Conservation (phyloP, 2,329 filamentous ascomycete species). For the Cladorrhinum sp. region DNA sequence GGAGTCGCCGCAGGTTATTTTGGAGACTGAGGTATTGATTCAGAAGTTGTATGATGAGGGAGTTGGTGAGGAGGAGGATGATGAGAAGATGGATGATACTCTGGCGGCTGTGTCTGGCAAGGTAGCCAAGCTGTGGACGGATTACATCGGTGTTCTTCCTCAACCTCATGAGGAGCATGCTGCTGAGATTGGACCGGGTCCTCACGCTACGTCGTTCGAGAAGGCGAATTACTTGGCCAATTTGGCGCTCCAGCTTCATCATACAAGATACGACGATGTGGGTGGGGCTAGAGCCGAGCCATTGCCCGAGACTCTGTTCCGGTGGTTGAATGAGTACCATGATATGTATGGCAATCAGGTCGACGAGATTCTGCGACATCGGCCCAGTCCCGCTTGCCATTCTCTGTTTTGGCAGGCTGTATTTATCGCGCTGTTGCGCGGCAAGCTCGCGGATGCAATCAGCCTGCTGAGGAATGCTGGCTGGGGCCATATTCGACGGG, state of each 20-base stretch:
- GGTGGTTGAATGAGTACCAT: conserved; percentile 78
- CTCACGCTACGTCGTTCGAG: conserved; percentile 60
- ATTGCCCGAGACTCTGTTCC: conserved; percentile 73
- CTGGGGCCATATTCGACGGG: conserved; percentile 72
- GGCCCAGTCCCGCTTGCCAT: conserved; percentile 73
- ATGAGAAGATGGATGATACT: conserved; percentile 54
- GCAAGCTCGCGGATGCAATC: conserved; percentile 66
- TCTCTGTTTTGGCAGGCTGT: conserved; percentile 81
- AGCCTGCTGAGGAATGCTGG: conserved; percentile 69
- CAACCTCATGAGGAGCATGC: conserved; percentile 51
- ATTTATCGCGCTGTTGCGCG: conserved; percentile 71
- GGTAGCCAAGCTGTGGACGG: conserved; percentile 55
- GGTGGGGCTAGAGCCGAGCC: conserved; percentile 41
- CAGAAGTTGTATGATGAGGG: conserved; percentile 62
- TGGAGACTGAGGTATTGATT: conserved; percentile 72
- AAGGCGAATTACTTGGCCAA: conserved; percentile 79
- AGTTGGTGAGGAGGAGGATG: conserved; percentile 54
- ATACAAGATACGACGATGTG: conserved; percentile 50
- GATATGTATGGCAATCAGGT: conserved; percentile 68
- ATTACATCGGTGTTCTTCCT: conserved; percentile 48
- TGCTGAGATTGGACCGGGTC: conserved; percentile 63
- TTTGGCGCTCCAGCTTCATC: conserved; percentile 74
- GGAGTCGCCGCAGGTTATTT: conserved; percentile 69
- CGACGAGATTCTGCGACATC: conserved; percentile 58
- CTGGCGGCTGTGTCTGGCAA: conserved; percentile 52